A percentile compares a stretch with the other conserved stretches of the same genome.
These are phyloP conservation scores for Blastobotrys chiropterorum DNA, from an alignment of 805 yeast genomes.

Conservation along the genomic window DNA sequence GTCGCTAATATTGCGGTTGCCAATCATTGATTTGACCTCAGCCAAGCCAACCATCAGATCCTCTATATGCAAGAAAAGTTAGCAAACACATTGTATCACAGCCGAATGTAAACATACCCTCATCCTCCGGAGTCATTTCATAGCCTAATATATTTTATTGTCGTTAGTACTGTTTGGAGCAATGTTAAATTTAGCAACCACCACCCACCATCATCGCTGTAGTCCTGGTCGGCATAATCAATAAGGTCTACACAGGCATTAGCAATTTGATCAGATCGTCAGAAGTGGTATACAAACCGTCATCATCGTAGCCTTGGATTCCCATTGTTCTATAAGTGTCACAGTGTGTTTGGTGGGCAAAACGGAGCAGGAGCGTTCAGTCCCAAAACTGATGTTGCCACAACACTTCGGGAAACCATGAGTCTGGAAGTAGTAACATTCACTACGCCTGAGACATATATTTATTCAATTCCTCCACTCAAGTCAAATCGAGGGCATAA, in stretches of 20 bases:
- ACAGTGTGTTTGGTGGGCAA: neutral
- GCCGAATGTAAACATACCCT: slow-evolving; percentile 12
- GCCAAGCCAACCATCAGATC: slow-evolving; percentile 22
- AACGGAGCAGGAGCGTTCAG: neutral
- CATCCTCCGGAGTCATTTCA: slow-evolving; percentile 24
- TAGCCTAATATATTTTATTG: neutral
- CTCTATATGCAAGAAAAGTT: slow-evolving; percentile 8
- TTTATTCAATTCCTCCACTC: slow-evolving; percentile 29
- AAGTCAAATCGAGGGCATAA: slow-evolving; percentile 22
- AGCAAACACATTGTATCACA: neutral
- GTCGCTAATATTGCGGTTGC: slow-evolving; percentile 40
- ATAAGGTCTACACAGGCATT: slow-evolving; percentile 4
- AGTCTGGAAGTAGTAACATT: slow-evolving; percentile 7
- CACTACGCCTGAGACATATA: slow-evolving; percentile 20
- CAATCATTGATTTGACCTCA: slow-evolving; percentile 18
- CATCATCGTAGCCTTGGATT: slow-evolving; percentile 14
- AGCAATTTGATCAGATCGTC: too few relatives aligned
- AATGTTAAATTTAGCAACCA: neutral
- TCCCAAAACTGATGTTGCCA: neutral
- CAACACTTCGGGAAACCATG: neutral
- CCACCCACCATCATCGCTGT: slow-evolving; percentile 10
- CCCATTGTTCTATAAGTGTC: neutral
- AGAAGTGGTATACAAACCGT: too few relatives aligned
- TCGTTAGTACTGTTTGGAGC: neutral
- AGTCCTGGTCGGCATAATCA: slow-evolving; percentile 20